These are phyloP conservation scores for Colletotrichum sansevieriae DNA, from an alignment of 2,329 filamentous ascomycete species.

Conservation along the genomic window DNA sequence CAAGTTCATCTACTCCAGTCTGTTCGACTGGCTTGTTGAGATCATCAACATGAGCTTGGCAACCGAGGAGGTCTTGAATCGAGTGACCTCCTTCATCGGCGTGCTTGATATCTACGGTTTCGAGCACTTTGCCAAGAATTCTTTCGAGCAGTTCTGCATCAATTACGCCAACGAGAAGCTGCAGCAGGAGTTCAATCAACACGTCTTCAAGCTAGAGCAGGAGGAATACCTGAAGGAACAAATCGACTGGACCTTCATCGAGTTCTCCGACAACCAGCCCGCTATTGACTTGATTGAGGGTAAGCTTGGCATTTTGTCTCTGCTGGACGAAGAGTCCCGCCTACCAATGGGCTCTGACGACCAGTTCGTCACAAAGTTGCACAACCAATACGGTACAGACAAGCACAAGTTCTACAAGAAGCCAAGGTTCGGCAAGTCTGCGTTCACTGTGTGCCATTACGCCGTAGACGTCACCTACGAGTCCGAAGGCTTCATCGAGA, in stretches of 20 bases:
- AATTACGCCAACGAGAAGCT: slow-evolving; percentile 99
- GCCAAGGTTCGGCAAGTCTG: slow-evolving; percentile 94
- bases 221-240: slow-evolving; percentile 96
- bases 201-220: slow-evolving; percentile 99
- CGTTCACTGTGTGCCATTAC: slow-evolving; percentile 99
- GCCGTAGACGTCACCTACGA: slow-evolving; percentile 98
- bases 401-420: slow-evolving; percentile 99
- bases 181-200: slow-evolving; percentile 99
- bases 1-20: slow-evolving; percentile 97
- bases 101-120: slow-evolving; percentile 99
- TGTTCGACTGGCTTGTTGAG: slow-evolving; percentile 99
- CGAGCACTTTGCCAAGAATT: slow-evolving; percentile 99
- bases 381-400: slow-evolving; percentile 89
- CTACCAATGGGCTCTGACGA: slow-evolving; percentile 98
- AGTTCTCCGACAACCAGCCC: slow-evolving; percentile 98
- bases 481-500: slow-evolving; percentile 98
- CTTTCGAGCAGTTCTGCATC: slow-evolving; percentile 99
- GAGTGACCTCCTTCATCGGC: slow-evolving; percentile 92
- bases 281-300: slow-evolving; percentile 99
- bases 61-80: slow-evolving; percentile 85
- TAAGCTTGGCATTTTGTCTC: slow-evolving; percentile 90
- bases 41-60: slow-evolving; percentile 93
- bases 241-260: slow-evolving; percentile 99
- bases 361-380: slow-evolving; percentile 95
- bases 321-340: slow-evolving; percentile 96